Evolutionary conservation across 2,329 filamentous ascomycete genomes (phyloP).

Genomic region (Bimuria novae-zelandiae): DNA sequence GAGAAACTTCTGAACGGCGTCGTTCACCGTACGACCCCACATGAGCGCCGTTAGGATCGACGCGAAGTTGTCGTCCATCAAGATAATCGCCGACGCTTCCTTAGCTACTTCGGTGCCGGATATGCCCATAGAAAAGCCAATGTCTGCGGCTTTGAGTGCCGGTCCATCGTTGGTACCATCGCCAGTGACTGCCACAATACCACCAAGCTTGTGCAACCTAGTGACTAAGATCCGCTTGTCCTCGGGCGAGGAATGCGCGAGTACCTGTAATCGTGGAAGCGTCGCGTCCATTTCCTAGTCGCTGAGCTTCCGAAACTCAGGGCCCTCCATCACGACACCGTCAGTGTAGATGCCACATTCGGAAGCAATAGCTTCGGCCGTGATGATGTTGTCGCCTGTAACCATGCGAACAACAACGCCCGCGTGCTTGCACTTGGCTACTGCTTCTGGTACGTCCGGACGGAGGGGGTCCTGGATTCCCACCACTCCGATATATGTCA

Average conservation of each 20-base stretch:
- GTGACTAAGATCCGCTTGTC: conserved; percentile 76
- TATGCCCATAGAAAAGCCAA: conserved; percentile 83
- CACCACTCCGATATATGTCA: conserved; percentile 70
- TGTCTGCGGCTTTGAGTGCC: conserved; percentile 75
- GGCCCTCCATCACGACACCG: conserved; percentile 74
- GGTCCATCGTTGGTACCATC: conserved; percentile 82
- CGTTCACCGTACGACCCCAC: conserved; percentile 61
- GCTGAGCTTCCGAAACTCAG: conserved; percentile 72
- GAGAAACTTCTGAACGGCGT: conserved; percentile 41
- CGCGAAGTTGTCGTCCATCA: conserved; percentile 85
- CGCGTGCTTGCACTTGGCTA: conserved; percentile 70
- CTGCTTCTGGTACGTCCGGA: conserved; percentile 71
- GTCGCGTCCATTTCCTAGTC: conserved; percentile 67
- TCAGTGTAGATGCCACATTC: conserved; percentile 75
- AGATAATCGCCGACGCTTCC: conserved; percentile 78
- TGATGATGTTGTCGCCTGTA: conserved; percentile 77
- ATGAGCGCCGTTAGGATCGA: conserved; percentile 79
- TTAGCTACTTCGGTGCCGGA: conserved; percentile 80
- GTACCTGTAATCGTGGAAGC: conserved; percentile 71
- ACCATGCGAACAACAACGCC: conserved; percentile 81
- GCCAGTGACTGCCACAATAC: conserved; percentile 80
- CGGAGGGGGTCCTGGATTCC: conserved; percentile 80
- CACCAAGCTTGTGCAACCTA: conserved; percentile 70
- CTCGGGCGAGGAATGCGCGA: conserved; percentile 75
- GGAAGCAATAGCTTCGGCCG: conserved; percentile 73